phyloP scores from a whole-genome alignment of 768 basidiomycete genomes.

The Phanerochaete carnosa region DNA sequence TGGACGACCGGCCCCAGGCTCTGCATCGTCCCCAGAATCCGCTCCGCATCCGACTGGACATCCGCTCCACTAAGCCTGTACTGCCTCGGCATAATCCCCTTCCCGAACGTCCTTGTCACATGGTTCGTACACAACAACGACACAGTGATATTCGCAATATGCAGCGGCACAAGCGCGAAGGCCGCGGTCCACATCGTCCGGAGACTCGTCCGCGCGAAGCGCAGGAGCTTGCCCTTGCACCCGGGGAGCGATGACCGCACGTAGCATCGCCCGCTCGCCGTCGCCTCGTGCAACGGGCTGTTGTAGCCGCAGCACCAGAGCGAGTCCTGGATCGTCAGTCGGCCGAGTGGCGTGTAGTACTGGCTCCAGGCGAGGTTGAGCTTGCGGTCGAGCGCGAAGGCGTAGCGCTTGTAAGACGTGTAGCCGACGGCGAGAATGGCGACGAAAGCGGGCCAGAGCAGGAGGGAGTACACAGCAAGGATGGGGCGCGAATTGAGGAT shows the following conservation, averaged over 20 bases:
- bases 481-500: constrained; percentile 67
- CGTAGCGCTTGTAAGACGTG: constrained; percentile 55
- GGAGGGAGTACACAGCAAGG: constrained; percentile 61
- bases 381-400: constrained; percentile 62
- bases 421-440: constrained; percentile 62
- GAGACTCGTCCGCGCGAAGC: constrained; percentile 50
- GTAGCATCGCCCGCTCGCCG: constrained; percentile 57
- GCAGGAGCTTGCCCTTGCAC: constrained; percentile 58
- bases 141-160: constrained; percentile 55
- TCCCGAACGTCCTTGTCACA: constrained; percentile 58
- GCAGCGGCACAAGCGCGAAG: constrained; percentile 57
- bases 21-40: constrained; percentile 13
- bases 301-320: constrained; percentile 67
- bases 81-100: constrained; percentile 55
- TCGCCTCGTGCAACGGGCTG: constrained; percentile 56
- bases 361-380: constrained; percentile 67
- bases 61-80: constrained; percentile 54
- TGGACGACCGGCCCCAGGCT: constrained; percentile 17
- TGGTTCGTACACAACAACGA: constrained; percentile 70
- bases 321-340: constrained; percentile 57
- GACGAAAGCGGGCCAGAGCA: constrained; percentile 63
- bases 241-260: constrained; percentile 60
- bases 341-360: constrained; percentile 51
- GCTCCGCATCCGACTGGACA: constrained; percentile 29
- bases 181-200: constrained; percentile 44